Percentiles rank a stretch among this genome's conserved stretches.
Evolutionary conservation across 2,329 filamentous ascomycete genomes (phyloP).

Genomic region (Knoxdaviesia proteae): DNA sequence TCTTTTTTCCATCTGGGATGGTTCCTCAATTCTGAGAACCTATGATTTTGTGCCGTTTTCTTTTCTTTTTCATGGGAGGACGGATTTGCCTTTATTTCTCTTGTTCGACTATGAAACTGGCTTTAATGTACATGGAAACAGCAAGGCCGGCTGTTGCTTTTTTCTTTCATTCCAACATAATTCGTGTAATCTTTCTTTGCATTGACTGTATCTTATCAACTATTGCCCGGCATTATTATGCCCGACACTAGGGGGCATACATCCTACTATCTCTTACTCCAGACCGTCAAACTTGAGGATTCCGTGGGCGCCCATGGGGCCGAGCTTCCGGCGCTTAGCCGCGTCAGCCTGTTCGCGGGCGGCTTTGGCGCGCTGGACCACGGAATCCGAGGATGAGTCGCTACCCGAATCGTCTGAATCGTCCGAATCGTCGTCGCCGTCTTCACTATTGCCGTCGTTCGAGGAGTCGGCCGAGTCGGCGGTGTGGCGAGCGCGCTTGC

Average conservation of each 20-base stretch:
- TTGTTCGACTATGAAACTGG: background rate
- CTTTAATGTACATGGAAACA: background rate
- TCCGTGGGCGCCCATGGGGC: conserved; percentile 28
- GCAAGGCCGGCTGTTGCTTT: conserved; percentile 2
- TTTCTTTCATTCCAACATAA: background rate
- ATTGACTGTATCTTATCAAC: conserved; percentile 1
- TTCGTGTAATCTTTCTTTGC: background rate
- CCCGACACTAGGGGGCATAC: too few relatives aligned
- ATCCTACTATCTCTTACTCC: conserved; percentile 12
- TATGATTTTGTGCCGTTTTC: background rate
- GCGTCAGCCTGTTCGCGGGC: conserved; percentile 14
- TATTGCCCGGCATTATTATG: background rate
- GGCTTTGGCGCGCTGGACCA: conserved; percentile 9
- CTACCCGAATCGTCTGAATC: conserved; percentile 3
- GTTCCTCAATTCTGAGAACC: too few relatives aligned
- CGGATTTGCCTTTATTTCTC: background rate
- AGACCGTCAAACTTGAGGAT: conserved; percentile 27
- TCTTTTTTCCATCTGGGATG: background rate
- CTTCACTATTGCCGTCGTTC: conserved; percentile 25
- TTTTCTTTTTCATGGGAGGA: background rate
- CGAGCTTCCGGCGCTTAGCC: conserved; percentile 20
- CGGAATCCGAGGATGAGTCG: background rate
- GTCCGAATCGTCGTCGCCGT: conserved; percentile 15
- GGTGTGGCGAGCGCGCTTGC: background rate
- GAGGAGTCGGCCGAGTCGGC: conserved; percentile 8